Base-by-base conservation (phyloP, 169 alveolate genomes). In the Cyclospora cayetanensis region DNA sequence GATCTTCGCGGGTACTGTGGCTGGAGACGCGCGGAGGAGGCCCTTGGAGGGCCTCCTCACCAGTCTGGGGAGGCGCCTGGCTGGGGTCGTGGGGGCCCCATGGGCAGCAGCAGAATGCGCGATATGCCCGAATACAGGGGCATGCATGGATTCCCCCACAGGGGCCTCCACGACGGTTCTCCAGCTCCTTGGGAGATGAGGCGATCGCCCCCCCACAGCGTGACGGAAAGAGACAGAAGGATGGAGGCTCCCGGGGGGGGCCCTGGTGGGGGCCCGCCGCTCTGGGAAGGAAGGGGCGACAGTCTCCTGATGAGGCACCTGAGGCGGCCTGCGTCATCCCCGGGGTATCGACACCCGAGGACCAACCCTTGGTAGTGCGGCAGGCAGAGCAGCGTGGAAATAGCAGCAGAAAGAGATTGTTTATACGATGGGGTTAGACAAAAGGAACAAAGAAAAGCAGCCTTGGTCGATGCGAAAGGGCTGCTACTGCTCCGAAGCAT, bases 321-420 rank as follows among this genome's bases (percentile, higher is more conserved):
- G 11, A 68, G 80, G 25, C 29, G 80, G 50, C 80, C 80, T 9
- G 50, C 80, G 5, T 68, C 80, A 4, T 34, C 80, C 11, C 52
- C 52, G 4, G 52, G 80, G 52, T 68, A 68, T 50, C 31, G 80
- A 68, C 80, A 68, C 52, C 80, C 29, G 52, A 29, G 80, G 25
- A n/a, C 80, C 46, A 42, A 68, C 80, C 80, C 80, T 15, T 68
- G 80, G 80, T 68, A 34, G n/a, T 34, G 46, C 15, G 35, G 50
- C 80, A 68, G 80, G 52, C 29, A 50, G 52, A 68, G 50, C 80
- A 68, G 80, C 50, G n/a, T n/a, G n/a, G n/a, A n/a, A n/a, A n/a
- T 27, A 68, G 80, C 52, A 68, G 52, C 80, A 34, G n/a, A n/a
- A n/a, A n/a, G n/a, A n/a, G n/a, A n/a, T n/a, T n/a, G n/a, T n/a